Conservation (phyloP, 1,284 basidiomycete genomes). For the Cryptococcus sp. region DNA sequence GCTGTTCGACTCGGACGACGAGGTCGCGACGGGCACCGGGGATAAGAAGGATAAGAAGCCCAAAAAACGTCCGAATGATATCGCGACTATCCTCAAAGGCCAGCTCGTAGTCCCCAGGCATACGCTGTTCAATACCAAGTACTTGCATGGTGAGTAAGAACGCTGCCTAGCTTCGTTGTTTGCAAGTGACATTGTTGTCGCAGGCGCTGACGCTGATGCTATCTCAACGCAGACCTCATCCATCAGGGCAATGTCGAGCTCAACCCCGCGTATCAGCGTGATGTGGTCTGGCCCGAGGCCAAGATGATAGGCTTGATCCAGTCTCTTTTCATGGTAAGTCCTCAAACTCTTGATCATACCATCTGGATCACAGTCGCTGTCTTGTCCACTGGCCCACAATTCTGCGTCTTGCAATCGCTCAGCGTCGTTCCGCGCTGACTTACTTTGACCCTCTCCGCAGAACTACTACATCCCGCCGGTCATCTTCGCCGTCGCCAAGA, state of each 20-base stretch:
- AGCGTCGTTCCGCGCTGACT: background rate
- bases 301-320: constrained; percentile 40
- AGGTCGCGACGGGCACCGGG: background rate
- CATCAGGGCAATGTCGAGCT: constrained; percentile 40
- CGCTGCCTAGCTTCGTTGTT: background rate
- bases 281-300: constrained; percentile 45
- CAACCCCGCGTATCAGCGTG: constrained; percentile 47
- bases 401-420: too few relatives aligned
- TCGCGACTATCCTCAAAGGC: constrained; percentile 22
- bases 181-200: too few relatives aligned
- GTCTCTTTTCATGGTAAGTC: constrained; percentile 40
- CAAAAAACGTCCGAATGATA: constrained; percentile 10
- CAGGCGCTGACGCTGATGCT: background rate
- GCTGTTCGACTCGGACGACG: constrained; percentile 17
- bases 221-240: constrained; percentile 32
- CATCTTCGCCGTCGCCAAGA: constrained; percentile 37
- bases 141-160: constrained; percentile 34
- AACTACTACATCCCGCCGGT: constrained; percentile 51
- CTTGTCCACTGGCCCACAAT: too few relatives aligned
- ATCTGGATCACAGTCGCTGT: background rate
- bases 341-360: background rate
- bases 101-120: constrained; percentile 30
- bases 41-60: background rate
- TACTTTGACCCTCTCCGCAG: constrained; percentile 11
- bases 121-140: constrained; percentile 25